Evolutionary conservation across 1,284 basidiomycete genomes (phyloP), one percentile per base, ranked within the genome.

Genomic region (Salmacisia buchloeana): DNA sequence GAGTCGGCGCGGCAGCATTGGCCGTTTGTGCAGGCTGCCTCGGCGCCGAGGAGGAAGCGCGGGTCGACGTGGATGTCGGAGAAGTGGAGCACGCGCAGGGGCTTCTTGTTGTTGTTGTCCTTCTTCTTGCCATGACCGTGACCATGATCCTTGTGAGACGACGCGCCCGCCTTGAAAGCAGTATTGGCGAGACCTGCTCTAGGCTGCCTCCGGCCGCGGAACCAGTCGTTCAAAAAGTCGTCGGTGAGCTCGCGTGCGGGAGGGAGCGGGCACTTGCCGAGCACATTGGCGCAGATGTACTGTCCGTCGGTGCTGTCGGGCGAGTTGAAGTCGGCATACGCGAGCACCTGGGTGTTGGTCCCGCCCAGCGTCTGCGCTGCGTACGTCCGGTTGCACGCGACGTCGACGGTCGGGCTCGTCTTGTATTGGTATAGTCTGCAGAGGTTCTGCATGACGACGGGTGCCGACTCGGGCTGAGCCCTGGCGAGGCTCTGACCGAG

Each of bases 11-110:
- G 84, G 74, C 89, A 91, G 80, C 89, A 91, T 3, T 86, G 80
- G n/a, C 85, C 85, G n/a, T 83, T 83, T 27, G 85, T 86, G 74
- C 89, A 91, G 72, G 88, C 87, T 10, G 85, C 88, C 79, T 91
- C 89, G 4, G 87, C 82, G 18, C 87, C 87, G 36, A 85, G 89
- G 12, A 87, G 83, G 76, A 86, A 91, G 34, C 88, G 87, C 85
- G 89, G 86, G 74, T 91, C 90, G 59, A 91, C 81, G 79, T 91
- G 90, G 64, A 89, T 82, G 72, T 91, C 89, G 0, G 88, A 89
- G 15, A 90, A 69, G 73, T 91, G 90, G 54, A 91, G 80, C 1
- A 91, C 86, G 72, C 88, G 89, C 43, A 91, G 80, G 54, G 85
- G 83, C 71, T 87, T 81, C 10, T 87, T 88, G 52, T 85, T 4